Evolutionary conservation across 179 eudicot genomes (phyloP).

Genomic region (Silene vulgaris): DNA sequence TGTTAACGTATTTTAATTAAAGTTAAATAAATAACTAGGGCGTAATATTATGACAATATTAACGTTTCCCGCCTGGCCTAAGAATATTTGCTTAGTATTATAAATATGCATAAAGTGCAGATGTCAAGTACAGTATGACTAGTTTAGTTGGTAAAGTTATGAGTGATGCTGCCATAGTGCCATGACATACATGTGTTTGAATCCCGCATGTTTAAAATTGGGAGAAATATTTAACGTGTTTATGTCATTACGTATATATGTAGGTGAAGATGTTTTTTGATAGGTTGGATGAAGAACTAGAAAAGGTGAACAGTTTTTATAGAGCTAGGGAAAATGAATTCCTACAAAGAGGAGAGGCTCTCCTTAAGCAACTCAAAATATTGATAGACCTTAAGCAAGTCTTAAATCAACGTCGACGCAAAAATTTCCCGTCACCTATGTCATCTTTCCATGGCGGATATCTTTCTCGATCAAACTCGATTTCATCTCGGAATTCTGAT

Average conservation of each 20-base stretch:
- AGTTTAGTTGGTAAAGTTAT: too few species aligned
- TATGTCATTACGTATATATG: not conserved
- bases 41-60: too few species aligned
- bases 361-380: constrained; percentile 52
- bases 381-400: constrained; percentile 50
- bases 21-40: not conserved
- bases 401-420: constrained; percentile 41
- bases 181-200: too few species aligned
- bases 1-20: too few species aligned
- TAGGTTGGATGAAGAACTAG: constrained; percentile 49
- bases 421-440: constrained; percentile 27
- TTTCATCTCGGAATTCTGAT: constrained; percentile 47
- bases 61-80: too few species aligned
- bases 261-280: constrained; percentile 51
- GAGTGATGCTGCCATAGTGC: too few species aligned
- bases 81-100: too few species aligned
- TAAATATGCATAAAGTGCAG: too few species aligned
- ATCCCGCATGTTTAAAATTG: too few species aligned
- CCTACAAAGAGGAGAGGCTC: constrained; percentile 53
- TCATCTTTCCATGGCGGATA: constrained; percentile 30
- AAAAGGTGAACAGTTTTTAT: constrained; percentile 61
- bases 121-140: too few species aligned
- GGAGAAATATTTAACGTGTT: too few species aligned
- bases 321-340: constrained; percentile 47
- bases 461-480: constrained; percentile 37